These are phyloP conservation scores for Sporisorium exsertum DNA, from an alignment of 1,284 basidiomycete species.

Conservation along the genomic window DNA sequence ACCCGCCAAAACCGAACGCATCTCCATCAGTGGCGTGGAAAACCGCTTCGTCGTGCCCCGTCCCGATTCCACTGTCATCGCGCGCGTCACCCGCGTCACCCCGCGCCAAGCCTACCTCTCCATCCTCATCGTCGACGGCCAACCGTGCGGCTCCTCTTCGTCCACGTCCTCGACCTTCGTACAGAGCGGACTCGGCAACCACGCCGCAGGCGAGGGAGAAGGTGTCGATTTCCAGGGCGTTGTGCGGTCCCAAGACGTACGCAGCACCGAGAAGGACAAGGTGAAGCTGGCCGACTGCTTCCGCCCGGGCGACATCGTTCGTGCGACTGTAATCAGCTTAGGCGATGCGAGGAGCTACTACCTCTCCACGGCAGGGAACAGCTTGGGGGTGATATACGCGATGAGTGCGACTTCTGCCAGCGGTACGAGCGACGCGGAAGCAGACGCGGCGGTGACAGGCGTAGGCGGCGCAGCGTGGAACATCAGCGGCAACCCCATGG, in stretches of 20 bases:
- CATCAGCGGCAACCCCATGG: constrained; percentile 41
- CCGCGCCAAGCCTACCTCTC: constrained; percentile 87
- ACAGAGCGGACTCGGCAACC: constrained; percentile 57
- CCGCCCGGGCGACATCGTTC: constrained; percentile 93
- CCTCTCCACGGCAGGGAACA: constrained; percentile 91
- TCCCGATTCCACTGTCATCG: constrained; percentile 72
- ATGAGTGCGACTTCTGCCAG: constrained; percentile 20
- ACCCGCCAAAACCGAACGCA: constrained; percentile 4
- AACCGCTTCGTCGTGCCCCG: constrained; percentile 56
- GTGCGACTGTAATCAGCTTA: constrained; percentile 78
- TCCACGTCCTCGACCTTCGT: constrained; percentile 30
- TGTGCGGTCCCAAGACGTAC: constrained; percentile 83
- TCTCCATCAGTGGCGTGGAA: constrained; percentile 34
- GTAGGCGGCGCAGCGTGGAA: constrained; percentile 41
- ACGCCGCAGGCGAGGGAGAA: constrained; percentile 65
- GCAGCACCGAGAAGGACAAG: constrained; percentile 88
- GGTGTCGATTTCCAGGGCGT: constrained; percentile 83
- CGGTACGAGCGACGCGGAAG: background rate
- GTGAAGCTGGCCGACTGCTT: constrained; percentile 94
- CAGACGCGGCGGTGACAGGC: background rate
- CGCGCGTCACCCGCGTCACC: constrained; percentile 84
- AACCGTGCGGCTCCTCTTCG: constrained; percentile 73
- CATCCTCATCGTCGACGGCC: constrained; percentile 88
- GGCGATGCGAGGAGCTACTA: constrained; percentile 77
- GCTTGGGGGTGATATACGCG: constrained; percentile 79